These are phyloP conservation scores for Pseudogymnoascus sp. DNA, from an alignment of 2,329 filamentous ascomycete genomes.

Conservation along the genomic window DNA sequence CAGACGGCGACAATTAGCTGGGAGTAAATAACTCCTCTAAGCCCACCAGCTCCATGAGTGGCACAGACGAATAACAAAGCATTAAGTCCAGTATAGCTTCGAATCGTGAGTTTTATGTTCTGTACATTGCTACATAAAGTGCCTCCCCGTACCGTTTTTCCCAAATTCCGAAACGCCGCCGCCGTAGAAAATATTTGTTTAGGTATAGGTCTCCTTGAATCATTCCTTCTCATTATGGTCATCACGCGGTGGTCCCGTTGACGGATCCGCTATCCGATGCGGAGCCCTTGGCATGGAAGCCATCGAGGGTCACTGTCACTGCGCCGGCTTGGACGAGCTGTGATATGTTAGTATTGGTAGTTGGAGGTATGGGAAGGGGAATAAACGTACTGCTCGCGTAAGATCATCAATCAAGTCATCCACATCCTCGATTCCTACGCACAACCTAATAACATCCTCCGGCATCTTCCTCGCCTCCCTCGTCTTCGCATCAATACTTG, in stretches of 20 bases:
- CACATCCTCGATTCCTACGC: constrained; percentile 91
- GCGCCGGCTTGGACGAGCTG: constrained; percentile 90
- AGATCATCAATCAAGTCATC: constrained; percentile 91
- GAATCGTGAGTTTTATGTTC: not conserved
- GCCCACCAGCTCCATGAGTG: not conserved
- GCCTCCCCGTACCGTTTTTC: not conserved
- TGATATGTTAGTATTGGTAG: constrained; percentile 15
- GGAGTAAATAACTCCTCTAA: not conserved
- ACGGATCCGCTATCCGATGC: constrained; percentile 3
- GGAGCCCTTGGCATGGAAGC: constrained; percentile 54
- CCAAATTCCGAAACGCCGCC: constrained; percentile 3
- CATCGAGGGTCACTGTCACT: constrained; percentile 76
- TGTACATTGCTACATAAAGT: constrained; percentile 9
- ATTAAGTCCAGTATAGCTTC: not conserved
- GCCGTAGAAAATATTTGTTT: constrained; percentile 1
- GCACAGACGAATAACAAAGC: not conserved
- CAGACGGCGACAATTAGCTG: too few relatives aligned
- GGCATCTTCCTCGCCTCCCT: constrained; percentile 83
- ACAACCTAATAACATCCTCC: constrained; percentile 91
- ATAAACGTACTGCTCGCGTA: constrained; percentile 70
- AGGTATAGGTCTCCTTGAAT: not conserved
- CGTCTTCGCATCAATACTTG: constrained; percentile 94
- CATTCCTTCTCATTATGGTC: not conserved
- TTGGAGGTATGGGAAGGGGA: not conserved
- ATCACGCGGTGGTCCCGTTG: not conserved